phyloP scores from a whole-genome alignment of 768 basidiomycete species.

The Rhodotorula graminis region DNA sequence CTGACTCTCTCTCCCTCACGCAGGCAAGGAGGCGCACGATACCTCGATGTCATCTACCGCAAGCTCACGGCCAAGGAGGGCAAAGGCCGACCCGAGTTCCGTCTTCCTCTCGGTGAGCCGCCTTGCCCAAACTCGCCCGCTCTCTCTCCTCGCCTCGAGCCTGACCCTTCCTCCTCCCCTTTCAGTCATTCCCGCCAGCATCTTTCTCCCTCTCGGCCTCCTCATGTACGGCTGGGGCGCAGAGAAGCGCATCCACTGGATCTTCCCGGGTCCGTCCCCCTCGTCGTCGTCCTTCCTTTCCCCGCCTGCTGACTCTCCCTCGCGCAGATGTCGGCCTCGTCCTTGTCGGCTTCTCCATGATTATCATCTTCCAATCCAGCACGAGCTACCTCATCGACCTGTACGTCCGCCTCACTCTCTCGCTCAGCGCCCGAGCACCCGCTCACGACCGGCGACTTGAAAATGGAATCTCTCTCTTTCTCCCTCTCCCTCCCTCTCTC shows the following conservation, averaged over 20 bases:
- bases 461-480: no score
- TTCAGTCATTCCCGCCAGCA: constrained; percentile 24
- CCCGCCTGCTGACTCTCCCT: not conserved
- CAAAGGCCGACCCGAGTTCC: constrained; percentile 56
- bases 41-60: constrained; percentile 58
- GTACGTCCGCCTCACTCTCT: not conserved
- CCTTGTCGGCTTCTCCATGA: constrained; percentile 29
- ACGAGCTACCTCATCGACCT: constrained; percentile 60
- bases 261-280: constrained; percentile 48
- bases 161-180: constrained; percentile 10
- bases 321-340: constrained; percentile 21
- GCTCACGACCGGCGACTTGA: not conserved
- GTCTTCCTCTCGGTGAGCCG: constrained; percentile 40
- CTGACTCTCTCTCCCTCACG: not conserved
- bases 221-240: constrained; percentile 69
- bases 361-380: constrained; percentile 57
- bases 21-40: constrained; percentile 47
- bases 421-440: not conserved
- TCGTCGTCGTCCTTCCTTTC: not conserved
- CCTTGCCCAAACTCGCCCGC: no score
- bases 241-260: constrained; percentile 60
- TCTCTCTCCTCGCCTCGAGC: not conserved
- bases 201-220: constrained; percentile 63
- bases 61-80: constrained; percentile 55
- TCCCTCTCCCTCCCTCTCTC: no score